Evolutionary conservation across 2,329 filamentous ascomycete genomes (phyloP).

Genomic region (Colletotrichum melonis): DNA sequence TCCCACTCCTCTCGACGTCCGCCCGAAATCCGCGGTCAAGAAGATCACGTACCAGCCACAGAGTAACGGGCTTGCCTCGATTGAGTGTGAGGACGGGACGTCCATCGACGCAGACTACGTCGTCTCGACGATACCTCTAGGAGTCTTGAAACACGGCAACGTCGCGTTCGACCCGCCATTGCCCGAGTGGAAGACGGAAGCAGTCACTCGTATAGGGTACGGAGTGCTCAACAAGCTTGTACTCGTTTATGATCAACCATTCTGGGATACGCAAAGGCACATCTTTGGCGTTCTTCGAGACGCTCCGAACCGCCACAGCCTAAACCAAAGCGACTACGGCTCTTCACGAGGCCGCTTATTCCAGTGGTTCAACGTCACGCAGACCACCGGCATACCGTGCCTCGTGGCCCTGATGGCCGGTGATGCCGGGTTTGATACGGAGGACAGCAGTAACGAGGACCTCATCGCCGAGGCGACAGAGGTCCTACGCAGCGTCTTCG

Average conservation of each 20-base stretch:
- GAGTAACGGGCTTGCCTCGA: conserved; percentile 44
- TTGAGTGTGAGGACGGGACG: conserved; percentile 84
- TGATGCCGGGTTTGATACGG: conserved; percentile 90
- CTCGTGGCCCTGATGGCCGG: conserved; percentile 95
- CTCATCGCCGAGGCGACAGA: conserved; percentile 85
- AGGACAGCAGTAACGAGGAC: conserved; percentile 78
- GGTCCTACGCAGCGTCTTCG: conserved; percentile 82
- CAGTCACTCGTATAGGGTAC: conserved; percentile 88
- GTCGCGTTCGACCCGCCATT: conserved; percentile 90
- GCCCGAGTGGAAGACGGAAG: conserved; percentile 85
- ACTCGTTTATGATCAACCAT: conserved; percentile 86
- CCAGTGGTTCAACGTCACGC: conserved; percentile 96
- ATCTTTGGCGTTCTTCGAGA: conserved; percentile 94
- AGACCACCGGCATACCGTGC: conserved; percentile 88
- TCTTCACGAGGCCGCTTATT: conserved; percentile 90
- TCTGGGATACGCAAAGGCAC: conserved; percentile 90
- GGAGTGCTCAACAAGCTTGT: conserved; percentile 96
- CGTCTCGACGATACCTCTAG: conserved; percentile 90
- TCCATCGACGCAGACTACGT: conserved; percentile 86
- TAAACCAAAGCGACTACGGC: conserved; percentile 83
- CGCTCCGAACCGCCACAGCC: conserved; percentile 74
- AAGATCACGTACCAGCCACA: conserved; percentile 74
- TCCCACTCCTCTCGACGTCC: conserved; percentile 81
- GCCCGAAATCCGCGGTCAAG: conserved; percentile 77
- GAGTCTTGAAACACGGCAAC: conserved; percentile 85